Base-by-base conservation (phyloP, 2,329 filamentous ascomycete genomes). In the Ceratocystis cubensis region DNA sequence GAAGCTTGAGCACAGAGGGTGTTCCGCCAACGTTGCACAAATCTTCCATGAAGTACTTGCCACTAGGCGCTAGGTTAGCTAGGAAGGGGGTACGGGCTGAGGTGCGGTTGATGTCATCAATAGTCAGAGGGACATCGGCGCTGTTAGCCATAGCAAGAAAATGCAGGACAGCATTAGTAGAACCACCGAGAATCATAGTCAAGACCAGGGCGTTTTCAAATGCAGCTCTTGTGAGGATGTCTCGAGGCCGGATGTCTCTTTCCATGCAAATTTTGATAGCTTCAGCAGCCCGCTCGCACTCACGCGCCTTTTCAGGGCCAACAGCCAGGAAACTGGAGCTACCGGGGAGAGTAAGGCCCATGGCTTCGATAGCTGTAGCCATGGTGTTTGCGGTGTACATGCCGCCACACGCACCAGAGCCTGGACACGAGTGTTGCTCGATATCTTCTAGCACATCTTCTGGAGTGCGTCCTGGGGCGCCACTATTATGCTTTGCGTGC, bases 301-400 rank as follows among this genome's bases (percentile, higher is more conserved):
- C 91, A 46, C 91, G 86, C 76, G 88, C 85, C 78, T 96, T 96
- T 61, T 91, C 85, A 0, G 91, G 89, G 2, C 87, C 89, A 20
- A 84, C 81, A 0, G 91, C 91, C 1, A 91, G 91, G 65, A 86
- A 94, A 0, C 88, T 92, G 0, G 89, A 92, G 0, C 89, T 94
- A 1, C 91, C 91, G 0, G 91, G 90, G 6, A 96, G 80, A 0
- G 86, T 86, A 37, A 96, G 80, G 33, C 91, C 91, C 82, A 96
- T 91, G 53, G 89, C 89, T 78, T 96, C 91, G 70, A 96, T 91
- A 15, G 89, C 89, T 0, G 89, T 93, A 3, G 90, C 89, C 89
- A 96, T 93, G 28, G 91, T 96, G 77, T 96, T 96, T 70, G 91
- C 91, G 0, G 91, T 96, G 78, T 91, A 96, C 91, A 96, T 92